Percentiles rank a stretch among this genome's conserved stretches.
Conservation (phyloP, 805 yeast genomes). For the Schizosaccharomyces cryophilus region DNA sequence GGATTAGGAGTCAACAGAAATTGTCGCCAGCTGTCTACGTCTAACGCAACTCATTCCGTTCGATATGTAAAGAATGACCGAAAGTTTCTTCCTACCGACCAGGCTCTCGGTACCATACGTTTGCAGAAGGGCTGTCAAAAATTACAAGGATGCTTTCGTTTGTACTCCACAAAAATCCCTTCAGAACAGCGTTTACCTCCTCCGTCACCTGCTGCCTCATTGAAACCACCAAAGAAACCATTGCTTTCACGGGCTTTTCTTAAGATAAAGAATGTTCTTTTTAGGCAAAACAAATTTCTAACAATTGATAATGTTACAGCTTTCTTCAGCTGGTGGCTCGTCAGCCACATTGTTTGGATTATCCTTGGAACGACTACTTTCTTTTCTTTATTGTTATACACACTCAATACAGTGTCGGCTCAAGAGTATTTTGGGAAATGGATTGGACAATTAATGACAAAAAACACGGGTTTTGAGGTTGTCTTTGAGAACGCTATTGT, state of each 20-base stretch:
- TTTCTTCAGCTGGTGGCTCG: conserved; percentile 69
- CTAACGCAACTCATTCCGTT: too few relatives aligned
- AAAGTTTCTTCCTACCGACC: too few relatives aligned
- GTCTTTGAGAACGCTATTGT: conserved; percentile 83
- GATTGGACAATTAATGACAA: conserved; percentile 62
- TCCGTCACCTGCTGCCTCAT: too few relatives aligned
- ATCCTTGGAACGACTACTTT: conserved; percentile 82
- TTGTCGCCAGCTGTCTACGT: too few relatives aligned
- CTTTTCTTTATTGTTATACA: conserved; percentile 49
- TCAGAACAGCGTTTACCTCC: too few relatives aligned
- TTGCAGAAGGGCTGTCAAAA: too few relatives aligned
- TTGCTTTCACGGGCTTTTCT: background rate
- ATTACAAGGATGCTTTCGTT: too few relatives aligned
- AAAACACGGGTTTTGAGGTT: conserved; percentile 58
- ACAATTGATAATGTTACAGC: conserved; percentile 72
- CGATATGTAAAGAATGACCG: too few relatives aligned
- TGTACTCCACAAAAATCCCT: too few relatives aligned
- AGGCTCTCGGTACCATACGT: too few relatives aligned
- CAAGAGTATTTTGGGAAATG: conserved; percentile 66
- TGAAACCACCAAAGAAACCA: background rate
- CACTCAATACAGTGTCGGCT: conserved; percentile 65
- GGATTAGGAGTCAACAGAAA: too few relatives aligned
- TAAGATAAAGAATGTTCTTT: background rate
- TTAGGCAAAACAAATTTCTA: background rate
- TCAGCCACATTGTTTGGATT: conserved; percentile 62